These are phyloP conservation scores for Pontederia crassipes DNA, from an alignment of 176 grass and related monocot species.

Conservation along the genomic window DNA sequence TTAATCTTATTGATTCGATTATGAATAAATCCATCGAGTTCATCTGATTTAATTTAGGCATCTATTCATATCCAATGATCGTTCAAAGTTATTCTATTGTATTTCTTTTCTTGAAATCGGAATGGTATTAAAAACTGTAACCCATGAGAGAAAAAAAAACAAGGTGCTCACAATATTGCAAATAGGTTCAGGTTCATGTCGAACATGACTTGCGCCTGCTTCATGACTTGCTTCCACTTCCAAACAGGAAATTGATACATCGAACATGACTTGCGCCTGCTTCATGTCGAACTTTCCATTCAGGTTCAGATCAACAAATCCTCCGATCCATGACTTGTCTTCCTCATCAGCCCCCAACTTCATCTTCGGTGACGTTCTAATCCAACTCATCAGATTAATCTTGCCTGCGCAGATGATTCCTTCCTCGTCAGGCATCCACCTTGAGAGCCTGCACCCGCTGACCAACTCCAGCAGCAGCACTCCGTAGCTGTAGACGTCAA, in stretches of 20 bases:
- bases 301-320: slow-evolving; percentile 28
- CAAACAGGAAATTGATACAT: slow-evolving; percentile 32
- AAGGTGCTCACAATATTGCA: too few relatives aligned
- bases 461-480: slow-evolving; percentile 50
- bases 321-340: slow-evolving; percentile 27
- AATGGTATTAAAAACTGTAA: too few relatives aligned
- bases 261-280: slow-evolving; percentile 23
- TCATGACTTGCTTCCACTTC: slow-evolving; percentile 38
- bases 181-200: too few relatives aligned
- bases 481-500: slow-evolving; percentile 43
- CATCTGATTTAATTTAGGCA: too few relatives aligned
- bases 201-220: too few relatives aligned
- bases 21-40: too few relatives aligned
- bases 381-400: neutral
- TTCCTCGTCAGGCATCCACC: slow-evolving; percentile 10
- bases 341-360: slow-evolving; percentile 17
- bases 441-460: slow-evolving; percentile 28
- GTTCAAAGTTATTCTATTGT: too few relatives aligned
- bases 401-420: slow-evolving; percentile 8
- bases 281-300: slow-evolving; percentile 25
- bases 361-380: slow-evolving; percentile 9
- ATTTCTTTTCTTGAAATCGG: too few relatives aligned
- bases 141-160: too few relatives aligned
- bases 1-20: too few relatives aligned
- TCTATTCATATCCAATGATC: too few relatives aligned